phyloP scores from a whole-genome alignment of 345 rosid genomes.

The Aegle marmelos region DNA sequence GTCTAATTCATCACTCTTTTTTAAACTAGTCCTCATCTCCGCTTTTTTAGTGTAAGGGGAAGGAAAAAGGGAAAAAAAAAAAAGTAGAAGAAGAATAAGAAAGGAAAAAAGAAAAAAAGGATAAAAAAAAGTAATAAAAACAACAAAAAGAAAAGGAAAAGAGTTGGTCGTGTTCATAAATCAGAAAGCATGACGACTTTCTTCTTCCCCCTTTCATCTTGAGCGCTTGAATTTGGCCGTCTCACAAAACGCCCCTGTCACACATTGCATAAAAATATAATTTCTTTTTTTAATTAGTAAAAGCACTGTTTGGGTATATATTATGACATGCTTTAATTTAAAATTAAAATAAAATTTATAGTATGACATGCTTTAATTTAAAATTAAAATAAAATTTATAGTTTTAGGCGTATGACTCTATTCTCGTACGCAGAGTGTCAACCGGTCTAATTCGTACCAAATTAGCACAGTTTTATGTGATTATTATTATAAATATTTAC shows the following conservation, averaged over 20 bases:
- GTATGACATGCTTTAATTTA: no score
- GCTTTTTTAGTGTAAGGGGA: background rate
- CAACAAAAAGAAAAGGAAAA: background rate
- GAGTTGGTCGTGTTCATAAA: slow-evolving; percentile 3
- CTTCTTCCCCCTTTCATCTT: slow-evolving; percentile 19
- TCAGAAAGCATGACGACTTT: slow-evolving; percentile 1
- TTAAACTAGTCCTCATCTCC: slow-evolving; percentile 12
- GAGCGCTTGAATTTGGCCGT: slow-evolving; percentile 25
- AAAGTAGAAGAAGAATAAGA: background rate
- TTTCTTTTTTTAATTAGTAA: background rate
- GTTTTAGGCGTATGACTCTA: no score
- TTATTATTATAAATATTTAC: no score
- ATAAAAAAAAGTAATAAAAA: background rate
- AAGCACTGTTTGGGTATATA: background rate
- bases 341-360: no score
- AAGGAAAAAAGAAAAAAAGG: background rate
- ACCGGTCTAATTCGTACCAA: no score
- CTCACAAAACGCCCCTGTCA: slow-evolving; percentile 66
- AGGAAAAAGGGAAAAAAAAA: background rate
- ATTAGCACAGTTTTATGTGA: no score
- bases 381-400: no score
- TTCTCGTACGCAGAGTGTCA: no score
- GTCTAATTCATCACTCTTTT: background rate
- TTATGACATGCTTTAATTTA: no score
- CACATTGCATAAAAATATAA: background rate